Percentiles rank a stretch among this genome's conserved stretches.
phyloP scores from a whole-genome alignment of 148 eudicot species.

The Fallopia convolvulus region DNA sequence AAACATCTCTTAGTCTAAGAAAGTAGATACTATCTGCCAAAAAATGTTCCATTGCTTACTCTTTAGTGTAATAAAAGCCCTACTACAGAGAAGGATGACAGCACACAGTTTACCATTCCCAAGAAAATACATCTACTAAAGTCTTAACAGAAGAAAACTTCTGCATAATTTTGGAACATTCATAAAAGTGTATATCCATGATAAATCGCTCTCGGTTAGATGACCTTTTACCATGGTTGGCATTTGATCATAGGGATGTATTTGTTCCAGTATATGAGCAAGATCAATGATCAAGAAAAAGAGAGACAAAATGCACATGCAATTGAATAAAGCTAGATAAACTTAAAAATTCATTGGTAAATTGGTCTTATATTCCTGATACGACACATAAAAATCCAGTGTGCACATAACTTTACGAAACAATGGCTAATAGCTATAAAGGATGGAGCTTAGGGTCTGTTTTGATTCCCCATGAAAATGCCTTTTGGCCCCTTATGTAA shows the following conservation, averaged over 20 bases:
- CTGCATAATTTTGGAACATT: not conserved
- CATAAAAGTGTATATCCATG: not conserved
- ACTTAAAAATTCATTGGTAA: not conserved
- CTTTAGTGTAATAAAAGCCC: not conserved
- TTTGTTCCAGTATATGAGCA: not conserved
- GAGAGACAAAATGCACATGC: not conserved
- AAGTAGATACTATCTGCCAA: not conserved
- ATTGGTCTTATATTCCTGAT: not conserved
- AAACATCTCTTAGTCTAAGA: not conserved
- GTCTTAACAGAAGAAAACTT: not conserved
- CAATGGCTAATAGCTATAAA: not conserved
- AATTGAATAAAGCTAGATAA: not conserved
- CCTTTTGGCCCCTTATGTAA: no score
- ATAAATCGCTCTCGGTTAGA: not conserved
- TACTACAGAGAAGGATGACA: not conserved
- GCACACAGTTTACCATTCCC: not conserved
- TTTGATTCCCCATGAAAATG: not conserved
- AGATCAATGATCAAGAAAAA: conserved; percentile 1
- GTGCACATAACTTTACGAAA: not conserved
- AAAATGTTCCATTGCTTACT: not conserved
- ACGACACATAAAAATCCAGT: not conserved
- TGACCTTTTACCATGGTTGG: not conserved
- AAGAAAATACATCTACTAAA: not conserved
- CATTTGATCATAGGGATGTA: not conserved
- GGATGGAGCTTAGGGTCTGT: not conserved